Conservation (phyloP, 495 filamentous ascomycete genomes). For the Xylaria nigripes region DNA sequence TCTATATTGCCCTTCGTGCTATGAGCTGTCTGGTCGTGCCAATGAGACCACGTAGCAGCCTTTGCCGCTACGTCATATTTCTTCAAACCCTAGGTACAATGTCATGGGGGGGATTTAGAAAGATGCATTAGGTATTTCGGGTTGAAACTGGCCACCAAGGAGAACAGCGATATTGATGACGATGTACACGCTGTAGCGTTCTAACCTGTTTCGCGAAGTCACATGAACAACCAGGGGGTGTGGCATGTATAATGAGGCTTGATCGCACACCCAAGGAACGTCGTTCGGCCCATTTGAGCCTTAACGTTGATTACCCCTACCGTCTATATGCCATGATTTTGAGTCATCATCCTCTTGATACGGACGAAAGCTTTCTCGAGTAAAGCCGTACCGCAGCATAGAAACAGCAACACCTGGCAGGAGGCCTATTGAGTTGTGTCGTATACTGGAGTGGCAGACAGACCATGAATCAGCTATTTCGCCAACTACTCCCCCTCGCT, state of each 20-base stretch:
- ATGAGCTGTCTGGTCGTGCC: not conserved
- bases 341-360: not conserved
- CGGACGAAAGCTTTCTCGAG: not conserved
- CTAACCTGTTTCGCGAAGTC: not conserved
- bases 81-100: not conserved
- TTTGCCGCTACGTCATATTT: not conserved
- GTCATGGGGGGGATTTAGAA: not conserved
- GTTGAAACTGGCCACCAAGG: not conserved
- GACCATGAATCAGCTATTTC: not conserved
- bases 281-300: constrained; percentile 3
- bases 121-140: not conserved
- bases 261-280: not conserved
- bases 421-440: not conserved
- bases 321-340: not conserved
- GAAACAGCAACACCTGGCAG: not conserved
- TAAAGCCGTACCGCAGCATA: not conserved
- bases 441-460: not conserved
- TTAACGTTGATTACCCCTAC: not conserved
- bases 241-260: not conserved
- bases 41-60: not conserved
- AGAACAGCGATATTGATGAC: not conserved
- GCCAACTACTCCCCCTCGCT: not conserved
- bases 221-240: constrained; percentile 4
- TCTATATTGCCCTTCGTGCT: too few species aligned
- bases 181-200: not conserved